phyloP scores from a whole-genome alignment of 768 basidiomycete genomes.

The Leccinum disarticulatum region DNA sequence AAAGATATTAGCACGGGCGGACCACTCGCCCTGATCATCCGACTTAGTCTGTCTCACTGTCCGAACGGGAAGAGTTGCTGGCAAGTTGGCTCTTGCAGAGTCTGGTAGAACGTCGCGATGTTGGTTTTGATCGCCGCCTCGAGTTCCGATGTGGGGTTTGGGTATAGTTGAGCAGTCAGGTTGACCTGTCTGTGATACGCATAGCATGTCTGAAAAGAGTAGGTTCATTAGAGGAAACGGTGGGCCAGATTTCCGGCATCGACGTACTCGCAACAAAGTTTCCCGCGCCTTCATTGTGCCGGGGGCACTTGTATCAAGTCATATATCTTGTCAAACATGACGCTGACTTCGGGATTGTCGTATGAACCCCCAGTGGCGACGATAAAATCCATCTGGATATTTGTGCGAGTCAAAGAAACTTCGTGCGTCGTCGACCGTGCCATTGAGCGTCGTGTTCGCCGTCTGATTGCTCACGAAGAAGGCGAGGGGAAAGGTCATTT shows the following conservation, averaged over 20 bases:
- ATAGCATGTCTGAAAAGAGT: slow-evolving; percentile 16
- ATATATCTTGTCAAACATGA: slow-evolving; percentile 3
- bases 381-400: slow-evolving; percentile 21
- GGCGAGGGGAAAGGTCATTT: slow-evolving; percentile 22
- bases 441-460: slow-evolving; percentile 15
- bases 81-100: slow-evolving; percentile 10
- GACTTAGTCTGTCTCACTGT: neutral
- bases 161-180: slow-evolving; percentile 21
- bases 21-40: neutral
- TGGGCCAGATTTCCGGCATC: neutral
- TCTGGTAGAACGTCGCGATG: slow-evolving; percentile 16
- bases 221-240: neutral
- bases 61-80: slow-evolving; percentile 22
- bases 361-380: slow-evolving; percentile 17
- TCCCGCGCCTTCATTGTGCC: slow-evolving; percentile 19
- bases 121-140: slow-evolving; percentile 23
- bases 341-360: neutral
- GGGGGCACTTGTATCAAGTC: slow-evolving; percentile 9
- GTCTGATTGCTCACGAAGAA: slow-evolving; percentile 28
- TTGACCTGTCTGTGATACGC: slow-evolving; percentile 22
- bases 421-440: slow-evolving; percentile 15
- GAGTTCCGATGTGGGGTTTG: slow-evolving; percentile 21
- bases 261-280: slow-evolving; percentile 20
- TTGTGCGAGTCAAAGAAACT: slow-evolving; percentile 19
- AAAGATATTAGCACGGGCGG: neutral